These are phyloP conservation scores for Kodamaea leandrae DNA, from an alignment of 805 yeast genomes.

Conservation along the genomic window DNA sequence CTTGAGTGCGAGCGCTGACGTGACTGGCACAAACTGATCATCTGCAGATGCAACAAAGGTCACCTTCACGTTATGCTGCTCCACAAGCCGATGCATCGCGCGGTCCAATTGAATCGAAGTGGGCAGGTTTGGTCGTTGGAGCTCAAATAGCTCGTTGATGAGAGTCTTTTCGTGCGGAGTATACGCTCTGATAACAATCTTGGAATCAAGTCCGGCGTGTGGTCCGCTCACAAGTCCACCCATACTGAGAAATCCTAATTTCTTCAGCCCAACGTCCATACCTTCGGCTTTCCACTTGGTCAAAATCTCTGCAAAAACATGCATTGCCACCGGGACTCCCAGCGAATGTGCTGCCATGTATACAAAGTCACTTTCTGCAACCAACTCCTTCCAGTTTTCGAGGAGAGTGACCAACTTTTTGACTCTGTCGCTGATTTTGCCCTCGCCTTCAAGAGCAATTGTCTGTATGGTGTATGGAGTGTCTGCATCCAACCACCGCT, in stretches of 20 bases:
- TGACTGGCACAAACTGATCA: conserved; percentile 39
- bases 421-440: conserved; percentile 30
- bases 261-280: conserved; percentile 14
- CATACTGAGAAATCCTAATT: conserved; percentile 36
- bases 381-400: conserved; percentile 31
- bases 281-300: conserved; percentile 3
- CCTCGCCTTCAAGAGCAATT: conserved; percentile 42
- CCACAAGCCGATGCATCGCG: conserved; percentile 19
- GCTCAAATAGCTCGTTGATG: conserved; percentile 35
- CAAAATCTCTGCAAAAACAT: conserved; percentile 24
- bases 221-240: conserved; percentile 37
- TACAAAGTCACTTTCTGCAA: conserved; percentile 29
- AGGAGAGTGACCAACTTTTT: conserved; percentile 24
- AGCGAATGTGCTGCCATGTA: conserved; percentile 29
- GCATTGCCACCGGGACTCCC: conserved; percentile 33
- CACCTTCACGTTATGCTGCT: conserved; percentile 22
- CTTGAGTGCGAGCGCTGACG: conserved; percentile 28
- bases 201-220: conserved; percentile 18
- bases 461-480: conserved; percentile 26
- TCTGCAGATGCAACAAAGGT: conserved; percentile 32
- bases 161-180: conserved; percentile 35
- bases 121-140: conserved; percentile 22
- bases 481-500: conserved; percentile 23
- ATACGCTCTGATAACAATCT: conserved; percentile 38
- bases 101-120: conserved; percentile 18